Conservation (phyloP, 495 filamentous ascomycete genomes). For the Neurospora hispaniola region DNA sequence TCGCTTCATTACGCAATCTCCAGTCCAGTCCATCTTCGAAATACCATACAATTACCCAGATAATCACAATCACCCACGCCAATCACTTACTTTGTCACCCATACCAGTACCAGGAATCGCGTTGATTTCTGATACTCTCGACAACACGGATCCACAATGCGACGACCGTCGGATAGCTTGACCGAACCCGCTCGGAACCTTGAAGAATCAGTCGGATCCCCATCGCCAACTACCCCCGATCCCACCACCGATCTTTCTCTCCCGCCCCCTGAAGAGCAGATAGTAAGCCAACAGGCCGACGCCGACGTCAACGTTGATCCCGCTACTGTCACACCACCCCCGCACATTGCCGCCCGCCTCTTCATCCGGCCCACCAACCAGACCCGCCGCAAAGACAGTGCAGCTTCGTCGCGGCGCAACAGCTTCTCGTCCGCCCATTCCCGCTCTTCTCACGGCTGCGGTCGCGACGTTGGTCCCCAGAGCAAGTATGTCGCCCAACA, state of each 20-base stretch:
- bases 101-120: not conserved
- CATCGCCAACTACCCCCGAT: slow-evolving; percentile 23
- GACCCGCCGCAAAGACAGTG: slow-evolving; percentile 68
- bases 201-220: slow-evolving; percentile 31
- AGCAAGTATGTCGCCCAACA: slow-evolving; percentile 82
- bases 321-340: slow-evolving; percentile 52
- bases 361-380: slow-evolving; percentile 61
- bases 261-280: slow-evolving; percentile 26
- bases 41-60: not conserved
- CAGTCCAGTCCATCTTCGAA: not conserved
- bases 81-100: not conserved
- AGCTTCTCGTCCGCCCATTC: slow-evolving; percentile 84
- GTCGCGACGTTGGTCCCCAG: slow-evolving; percentile 52
- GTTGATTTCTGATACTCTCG: not conserved
- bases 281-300: slow-evolving; percentile 11
- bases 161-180: slow-evolving; percentile 32
- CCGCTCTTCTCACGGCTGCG: slow-evolving; percentile 46
- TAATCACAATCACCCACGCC: not conserved
- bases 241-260: slow-evolving; percentile 24
- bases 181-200: slow-evolving; percentile 34
- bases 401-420: slow-evolving; percentile 77
- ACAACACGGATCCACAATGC: slow-evolving; percentile 19
- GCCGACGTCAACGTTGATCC: slow-evolving; percentile 18
- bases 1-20: not conserved
- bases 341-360: slow-evolving; percentile 69